Conservation (phyloP, 2,329 filamentous ascomycete genomes). For the Colletotrichum costaricense region DNA sequence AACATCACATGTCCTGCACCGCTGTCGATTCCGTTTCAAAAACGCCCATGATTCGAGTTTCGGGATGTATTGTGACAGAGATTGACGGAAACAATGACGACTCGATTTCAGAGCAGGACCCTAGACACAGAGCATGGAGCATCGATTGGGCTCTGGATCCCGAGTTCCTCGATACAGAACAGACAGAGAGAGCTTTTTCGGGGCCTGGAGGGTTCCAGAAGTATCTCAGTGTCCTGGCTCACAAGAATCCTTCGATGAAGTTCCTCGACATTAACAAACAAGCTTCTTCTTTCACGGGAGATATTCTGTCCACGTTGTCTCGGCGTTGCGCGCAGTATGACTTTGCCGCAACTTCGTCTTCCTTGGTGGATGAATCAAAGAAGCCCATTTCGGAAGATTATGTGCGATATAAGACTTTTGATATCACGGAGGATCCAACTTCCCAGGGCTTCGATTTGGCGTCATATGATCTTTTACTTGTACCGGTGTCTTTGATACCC, state of each 20-base stretch:
- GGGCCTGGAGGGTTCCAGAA: background rate
- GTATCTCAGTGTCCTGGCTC: constrained; percentile 21
- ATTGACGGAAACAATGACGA: constrained; percentile 2
- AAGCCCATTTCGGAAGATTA: background rate
- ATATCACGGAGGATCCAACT: constrained; percentile 43
- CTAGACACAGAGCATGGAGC: constrained; percentile 7
- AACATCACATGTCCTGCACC: background rate
- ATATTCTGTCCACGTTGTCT: constrained; percentile 36
- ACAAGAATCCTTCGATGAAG: constrained; percentile 45
- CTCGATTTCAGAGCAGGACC: background rate
- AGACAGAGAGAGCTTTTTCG: background rate
- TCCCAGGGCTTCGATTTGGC: constrained; percentile 40
- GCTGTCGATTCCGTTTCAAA: background rate
- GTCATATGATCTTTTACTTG: constrained; percentile 43
- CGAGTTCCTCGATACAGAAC: background rate
- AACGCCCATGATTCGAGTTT: background rate
- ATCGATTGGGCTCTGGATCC: background rate
- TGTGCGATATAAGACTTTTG: constrained; percentile 44
- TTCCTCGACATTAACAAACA: constrained; percentile 51
- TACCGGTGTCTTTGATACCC: constrained; percentile 32
- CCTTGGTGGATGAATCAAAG: constrained; percentile 35
- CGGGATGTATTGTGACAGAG: constrained; percentile 20
- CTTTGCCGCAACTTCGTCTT: constrained; percentile 38
- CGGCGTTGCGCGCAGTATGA: constrained; percentile 30
- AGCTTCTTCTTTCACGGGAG: constrained; percentile 43